Evolutionary conservation across 371 early-diverging fungal species (phyloP).

Genomic region (Circinella umbellata): DNA sequence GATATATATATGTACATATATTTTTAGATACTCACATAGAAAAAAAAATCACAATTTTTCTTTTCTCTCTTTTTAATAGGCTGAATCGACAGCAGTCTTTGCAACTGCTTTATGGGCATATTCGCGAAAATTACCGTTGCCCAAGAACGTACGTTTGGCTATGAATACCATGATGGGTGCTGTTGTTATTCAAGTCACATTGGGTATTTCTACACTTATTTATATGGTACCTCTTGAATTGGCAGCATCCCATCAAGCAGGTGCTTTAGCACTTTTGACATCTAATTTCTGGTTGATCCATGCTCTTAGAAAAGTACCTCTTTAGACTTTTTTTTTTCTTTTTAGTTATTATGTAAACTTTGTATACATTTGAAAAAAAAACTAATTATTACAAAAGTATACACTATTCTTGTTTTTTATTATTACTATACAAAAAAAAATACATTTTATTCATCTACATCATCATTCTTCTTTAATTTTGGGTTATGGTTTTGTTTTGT

Average conservation of each 20-base stretch:
- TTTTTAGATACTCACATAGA: not conserved
- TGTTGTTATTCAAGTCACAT: conserved; percentile 75
- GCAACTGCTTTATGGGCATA: conserved; percentile 75
- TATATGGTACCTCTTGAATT: conserved; percentile 92
- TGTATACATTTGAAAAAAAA: too few species aligned
- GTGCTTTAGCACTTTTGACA: conserved; percentile 88
- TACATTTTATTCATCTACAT: too few species aligned
- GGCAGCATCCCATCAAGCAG: conserved; percentile 96
- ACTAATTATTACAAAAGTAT: too few species aligned
- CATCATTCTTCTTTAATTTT: too few species aligned
- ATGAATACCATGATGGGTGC: conserved; percentile 78
- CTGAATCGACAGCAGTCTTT: conserved; percentile 79
- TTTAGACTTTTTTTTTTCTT: conserved; percentile 18
- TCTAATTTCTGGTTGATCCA: conserved; percentile 83
- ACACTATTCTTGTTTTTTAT: too few species aligned
- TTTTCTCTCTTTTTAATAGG: conserved; percentile 44
- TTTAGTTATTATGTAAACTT: too few species aligned
- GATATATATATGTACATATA: too few species aligned
- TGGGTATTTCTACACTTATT: conserved; percentile 92
- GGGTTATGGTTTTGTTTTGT: too few species aligned
- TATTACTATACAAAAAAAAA: too few species aligned
- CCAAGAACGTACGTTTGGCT: conserved; percentile 69
- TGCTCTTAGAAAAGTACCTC: conserved; percentile 68
- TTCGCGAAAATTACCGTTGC: conserved; percentile 75
- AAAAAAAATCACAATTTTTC: not conserved